Conservation (phyloP, 352 stramenopile species). For the Phytophthora citricola region DNA sequence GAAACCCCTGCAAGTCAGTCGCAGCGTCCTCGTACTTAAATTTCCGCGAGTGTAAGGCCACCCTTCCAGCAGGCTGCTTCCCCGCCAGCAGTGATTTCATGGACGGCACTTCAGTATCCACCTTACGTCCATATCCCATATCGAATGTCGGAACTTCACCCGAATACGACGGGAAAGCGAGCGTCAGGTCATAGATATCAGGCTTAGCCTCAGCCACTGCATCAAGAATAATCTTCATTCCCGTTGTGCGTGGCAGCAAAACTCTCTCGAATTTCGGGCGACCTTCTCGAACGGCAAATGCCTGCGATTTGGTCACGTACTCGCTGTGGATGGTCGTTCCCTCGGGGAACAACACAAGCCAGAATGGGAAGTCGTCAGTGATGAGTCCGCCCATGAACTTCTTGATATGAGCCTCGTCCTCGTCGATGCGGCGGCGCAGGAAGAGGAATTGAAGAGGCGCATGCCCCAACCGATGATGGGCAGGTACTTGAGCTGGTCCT, state of each 20-base stretch:
- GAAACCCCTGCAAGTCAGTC: slow-evolving; percentile 59
- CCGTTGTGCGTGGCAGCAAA: slow-evolving; percentile 91
- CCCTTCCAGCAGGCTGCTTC: slow-evolving; percentile 45
- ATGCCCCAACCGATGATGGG: slow-evolving; percentile 91
- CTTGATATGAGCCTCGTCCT: slow-evolving; percentile 76
- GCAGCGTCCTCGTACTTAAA: slow-evolving; percentile 68
- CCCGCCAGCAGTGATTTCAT: slow-evolving; percentile 80
- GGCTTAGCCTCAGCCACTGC: slow-evolving; percentile 84
- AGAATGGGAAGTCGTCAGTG: slow-evolving; percentile 86
- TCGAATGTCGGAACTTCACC: slow-evolving; percentile 89
- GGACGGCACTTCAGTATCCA: slow-evolving; percentile 83
- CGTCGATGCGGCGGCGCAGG: slow-evolving; percentile 81
- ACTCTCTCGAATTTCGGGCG: slow-evolving; percentile 92
- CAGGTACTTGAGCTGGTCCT: slow-evolving; percentile 91
- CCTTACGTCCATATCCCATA: slow-evolving; percentile 89
- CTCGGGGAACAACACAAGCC: slow-evolving; percentile 92
- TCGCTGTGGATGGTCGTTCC: slow-evolving; percentile 92
- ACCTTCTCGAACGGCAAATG: slow-evolving; percentile 72
- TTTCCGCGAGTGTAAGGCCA: slow-evolving; percentile 70
- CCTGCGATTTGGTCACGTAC: slow-evolving; percentile 89
- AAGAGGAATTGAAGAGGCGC: slow-evolving; percentile 93
- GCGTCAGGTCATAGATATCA: slow-evolving; percentile 95
- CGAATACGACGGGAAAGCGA: slow-evolving; percentile 87
- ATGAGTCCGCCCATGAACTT: slow-evolving; percentile 83
- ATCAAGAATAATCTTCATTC: slow-evolving; percentile 93